A percentile compares a stretch with the other conserved stretches of the same genome.
These are phyloP conservation scores for Penicillium bialowiezense DNA, from an alignment of 495 filamentous ascomycete species.

Conservation along the genomic window DNA sequence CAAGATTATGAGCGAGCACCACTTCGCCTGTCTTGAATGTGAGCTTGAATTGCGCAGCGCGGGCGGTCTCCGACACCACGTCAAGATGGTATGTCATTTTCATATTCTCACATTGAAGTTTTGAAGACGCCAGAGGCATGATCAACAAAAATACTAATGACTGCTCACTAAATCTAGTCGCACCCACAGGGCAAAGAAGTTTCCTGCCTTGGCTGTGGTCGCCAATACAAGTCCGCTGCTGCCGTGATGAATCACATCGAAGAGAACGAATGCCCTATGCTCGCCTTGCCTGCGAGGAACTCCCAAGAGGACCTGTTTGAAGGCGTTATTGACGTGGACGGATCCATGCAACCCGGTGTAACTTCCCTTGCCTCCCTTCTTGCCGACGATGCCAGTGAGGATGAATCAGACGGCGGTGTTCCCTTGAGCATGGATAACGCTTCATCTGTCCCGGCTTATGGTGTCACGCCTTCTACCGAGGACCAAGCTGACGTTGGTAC, in stretches of 20 bases:
- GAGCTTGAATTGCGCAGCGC: constrained; percentile 47
- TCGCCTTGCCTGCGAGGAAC: not conserved
- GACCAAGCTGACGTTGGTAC: not conserved
- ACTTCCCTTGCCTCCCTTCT: constrained; percentile 12
- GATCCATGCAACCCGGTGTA: no score
- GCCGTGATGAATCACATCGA: constrained; percentile 51
- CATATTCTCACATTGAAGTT: no score
- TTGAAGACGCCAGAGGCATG: no score
- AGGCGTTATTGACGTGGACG: not conserved
- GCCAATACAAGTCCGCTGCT: constrained; percentile 40
- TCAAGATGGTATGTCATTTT: constrained; percentile 37
- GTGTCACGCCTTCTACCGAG: not conserved
- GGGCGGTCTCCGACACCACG: constrained; percentile 44
- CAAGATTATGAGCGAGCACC: constrained; percentile 36
- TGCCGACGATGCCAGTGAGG: constrained; percentile 29
- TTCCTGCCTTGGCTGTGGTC: constrained; percentile 44
- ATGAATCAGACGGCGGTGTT: constrained; percentile 16
- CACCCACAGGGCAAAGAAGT: constrained; percentile 45
- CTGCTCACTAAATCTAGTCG: constrained; percentile 14
- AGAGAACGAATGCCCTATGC: constrained; percentile 35
- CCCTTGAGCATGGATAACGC: not conserved
- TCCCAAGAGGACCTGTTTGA: not conserved
- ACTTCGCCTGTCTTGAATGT: constrained; percentile 52
- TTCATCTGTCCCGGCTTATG: not conserved
- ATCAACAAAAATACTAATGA: constrained; percentile 4